A percentile compares a stretch with the other conserved stretches of the same genome.
These are phyloP conservation scores for Yamadazyma akitaensis DNA, from an alignment of 805 yeast species.

Conservation along the genomic window DNA sequence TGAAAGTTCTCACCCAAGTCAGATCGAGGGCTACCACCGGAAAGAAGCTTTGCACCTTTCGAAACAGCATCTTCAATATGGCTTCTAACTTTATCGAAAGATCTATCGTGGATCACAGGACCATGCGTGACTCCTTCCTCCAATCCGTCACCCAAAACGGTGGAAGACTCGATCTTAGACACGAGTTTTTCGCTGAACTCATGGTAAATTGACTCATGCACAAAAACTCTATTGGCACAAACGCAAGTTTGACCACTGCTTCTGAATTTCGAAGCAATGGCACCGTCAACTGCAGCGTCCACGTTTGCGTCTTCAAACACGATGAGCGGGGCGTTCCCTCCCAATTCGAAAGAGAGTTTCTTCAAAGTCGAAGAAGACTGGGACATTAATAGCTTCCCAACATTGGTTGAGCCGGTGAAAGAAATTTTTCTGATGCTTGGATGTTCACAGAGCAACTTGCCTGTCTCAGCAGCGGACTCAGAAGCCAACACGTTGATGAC, in stretches of 20 bases:
- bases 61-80: conserved; percentile 65
- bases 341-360: conserved; percentile 60
- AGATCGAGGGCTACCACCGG: conserved; percentile 56
- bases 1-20: conserved; percentile 63
- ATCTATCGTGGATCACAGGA: conserved; percentile 64
- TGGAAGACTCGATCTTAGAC: conserved; percentile 29
- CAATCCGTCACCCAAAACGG: conserved; percentile 62
- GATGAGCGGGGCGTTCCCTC: conserved; percentile 66
- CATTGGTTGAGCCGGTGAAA: conserved; percentile 63
- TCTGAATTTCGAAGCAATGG: conserved; percentile 56
- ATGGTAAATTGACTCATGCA: conserved; percentile 50
- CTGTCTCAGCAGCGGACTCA: conserved; percentile 44
- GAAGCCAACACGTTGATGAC: conserved; percentile 63
- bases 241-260: conserved; percentile 66
- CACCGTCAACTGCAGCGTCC: conserved; percentile 51
- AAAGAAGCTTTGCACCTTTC: conserved; percentile 60
- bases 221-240: conserved; percentile 58
- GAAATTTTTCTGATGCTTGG: conserved; percentile 50
- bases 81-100: conserved; percentile 55
- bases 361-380: conserved; percentile 57
- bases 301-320: conserved; percentile 60
- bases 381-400: conserved; percentile 57
- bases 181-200: conserved; percentile 45
- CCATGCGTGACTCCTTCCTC: conserved; percentile 64
- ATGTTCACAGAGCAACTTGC: conserved; percentile 48